Conservation (phyloP, 1,284 basidiomycete species). For the Xanthoconium separans region DNA sequence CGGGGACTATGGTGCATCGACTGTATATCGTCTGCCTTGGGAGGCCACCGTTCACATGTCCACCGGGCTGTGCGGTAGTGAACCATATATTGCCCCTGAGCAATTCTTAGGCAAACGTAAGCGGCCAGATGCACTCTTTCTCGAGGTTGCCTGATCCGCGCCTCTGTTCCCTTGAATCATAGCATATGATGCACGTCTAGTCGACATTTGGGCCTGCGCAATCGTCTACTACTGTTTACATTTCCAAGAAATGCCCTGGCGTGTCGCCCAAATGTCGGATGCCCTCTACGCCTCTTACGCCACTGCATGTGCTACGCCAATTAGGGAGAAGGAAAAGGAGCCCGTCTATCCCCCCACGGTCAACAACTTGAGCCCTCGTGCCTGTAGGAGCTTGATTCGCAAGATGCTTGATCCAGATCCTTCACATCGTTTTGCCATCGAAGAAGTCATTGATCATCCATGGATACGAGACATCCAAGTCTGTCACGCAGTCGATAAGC, state of each 20-base stretch:
- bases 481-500: constrained; percentile 59
- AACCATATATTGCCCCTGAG: constrained; percentile 98
- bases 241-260: constrained; percentile 96
- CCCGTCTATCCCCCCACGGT: constrained; percentile 69
- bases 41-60: constrained; percentile 96
- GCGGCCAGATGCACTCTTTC: constrained; percentile 37
- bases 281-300: constrained; percentile 83
- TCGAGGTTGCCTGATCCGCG: constrained; percentile 27
- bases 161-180: constrained; percentile 20
- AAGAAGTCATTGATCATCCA: constrained; percentile 80
- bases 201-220: constrained; percentile 97
- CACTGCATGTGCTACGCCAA: constrained; percentile 52
- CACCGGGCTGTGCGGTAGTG: constrained; percentile 94
- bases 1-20: constrained; percentile 97
- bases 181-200: constrained; percentile 97
- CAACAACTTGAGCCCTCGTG: constrained; percentile 85
- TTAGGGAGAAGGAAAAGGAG: constrained; percentile 34
- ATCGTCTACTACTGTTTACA: constrained; percentile 99
- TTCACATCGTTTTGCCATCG: constrained; percentile 74
- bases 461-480: constrained; percentile 85
- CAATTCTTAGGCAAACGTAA: constrained; percentile 95
- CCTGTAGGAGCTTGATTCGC: constrained; percentile 83
- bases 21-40: constrained; percentile 98
- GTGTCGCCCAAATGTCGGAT: constrained; percentile 87
- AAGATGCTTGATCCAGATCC: constrained; percentile 98